phyloP scores from a whole-genome alignment of 768 basidiomycete species.

The Panaeolus papilionaceus region DNA sequence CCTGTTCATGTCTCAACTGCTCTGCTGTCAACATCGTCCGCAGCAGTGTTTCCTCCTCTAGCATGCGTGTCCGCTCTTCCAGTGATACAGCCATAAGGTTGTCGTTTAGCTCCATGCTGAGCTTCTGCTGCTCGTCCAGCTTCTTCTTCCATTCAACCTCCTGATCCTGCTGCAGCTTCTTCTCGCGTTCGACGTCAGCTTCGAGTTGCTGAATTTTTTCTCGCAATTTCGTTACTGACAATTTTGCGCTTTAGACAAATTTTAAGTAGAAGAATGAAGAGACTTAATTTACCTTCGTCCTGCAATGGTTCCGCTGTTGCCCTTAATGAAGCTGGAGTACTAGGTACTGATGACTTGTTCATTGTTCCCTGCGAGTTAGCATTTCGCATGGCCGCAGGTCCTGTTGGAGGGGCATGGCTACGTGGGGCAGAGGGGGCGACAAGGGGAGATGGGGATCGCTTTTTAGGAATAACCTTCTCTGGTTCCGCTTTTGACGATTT shows the following conservation, averaged over 20 bases:
- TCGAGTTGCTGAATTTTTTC: not conserved
- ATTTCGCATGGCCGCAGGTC: not conserved
- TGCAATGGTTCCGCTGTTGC: not conserved
- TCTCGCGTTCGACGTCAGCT: not conserved
- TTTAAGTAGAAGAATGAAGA: not conserved
- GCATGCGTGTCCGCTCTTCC: not conserved
- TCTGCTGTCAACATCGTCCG: not conserved
- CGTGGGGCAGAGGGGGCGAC: not conserved
- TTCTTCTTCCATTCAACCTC: slow-evolving; percentile 2
- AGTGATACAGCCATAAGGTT: slow-evolving; percentile 2
- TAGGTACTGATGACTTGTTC: not conserved
- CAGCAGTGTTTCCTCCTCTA: slow-evolving; percentile 7
- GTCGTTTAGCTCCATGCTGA: slow-evolving; percentile 4
- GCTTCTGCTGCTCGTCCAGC: not conserved
- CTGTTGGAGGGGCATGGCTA: slow-evolving; percentile 1
- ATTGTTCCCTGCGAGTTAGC: not conserved
- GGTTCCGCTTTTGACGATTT: not conserved
- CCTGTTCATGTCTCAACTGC: slow-evolving; percentile 30
- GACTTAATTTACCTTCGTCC: not conserved
- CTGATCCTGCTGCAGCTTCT: slow-evolving; percentile 2
- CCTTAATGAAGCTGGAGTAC: not conserved
- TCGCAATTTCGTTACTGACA: slow-evolving; percentile 11
- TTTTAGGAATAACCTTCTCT: not conserved
- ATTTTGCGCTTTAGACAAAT: not conserved
- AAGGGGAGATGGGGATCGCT: not conserved